Evolutionary conservation across 208 protist genomes (phyloP).

Genomic region (Trypanosoma platydactyli): DNA sequence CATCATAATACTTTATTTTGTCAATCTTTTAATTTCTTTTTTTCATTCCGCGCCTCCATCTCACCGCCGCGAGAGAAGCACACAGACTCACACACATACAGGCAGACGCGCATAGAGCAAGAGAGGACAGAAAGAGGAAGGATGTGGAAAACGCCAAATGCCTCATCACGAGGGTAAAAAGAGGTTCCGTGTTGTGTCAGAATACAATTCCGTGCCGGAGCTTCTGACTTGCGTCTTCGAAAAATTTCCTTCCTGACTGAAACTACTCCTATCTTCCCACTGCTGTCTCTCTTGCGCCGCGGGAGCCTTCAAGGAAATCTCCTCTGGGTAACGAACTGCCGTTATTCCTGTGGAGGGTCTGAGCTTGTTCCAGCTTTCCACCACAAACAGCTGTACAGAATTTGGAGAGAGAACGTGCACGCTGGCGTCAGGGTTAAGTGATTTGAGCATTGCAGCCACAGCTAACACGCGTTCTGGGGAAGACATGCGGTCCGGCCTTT

Average conservation of each 20-base stretch:
- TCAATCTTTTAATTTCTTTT: not conserved
- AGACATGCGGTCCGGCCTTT: conserved; percentile 44
- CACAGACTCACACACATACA: conserved; percentile 3
- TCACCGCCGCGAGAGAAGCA: not conserved
- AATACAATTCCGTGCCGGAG: not conserved
- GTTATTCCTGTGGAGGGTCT: conserved; percentile 27
- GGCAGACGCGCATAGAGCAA: too few species aligned
- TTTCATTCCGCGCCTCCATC: not conserved
- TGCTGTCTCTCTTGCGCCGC: conserved; percentile 21
- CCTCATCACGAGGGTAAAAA: conserved; percentile 18
- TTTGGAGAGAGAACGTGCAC: conserved; percentile 79
- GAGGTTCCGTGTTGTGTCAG: not conserved
- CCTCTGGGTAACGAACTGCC: conserved; percentile 66
- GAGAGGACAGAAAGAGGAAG: not conserved
- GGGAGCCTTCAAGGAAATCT: conserved; percentile 66
- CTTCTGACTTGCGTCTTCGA: not conserved
- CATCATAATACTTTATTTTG: not conserved
- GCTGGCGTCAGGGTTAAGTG: conserved; percentile 77
- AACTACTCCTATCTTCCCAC: not conserved
- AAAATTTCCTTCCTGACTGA: not conserved
- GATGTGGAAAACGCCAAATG: not conserved
- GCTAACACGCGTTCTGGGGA: conserved; percentile 72
- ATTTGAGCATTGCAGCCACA: conserved; percentile 86
- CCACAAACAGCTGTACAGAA: conserved; percentile 48
- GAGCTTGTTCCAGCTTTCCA: conserved; percentile 56